Conservation (phyloP, 345 rosid species). For the Brassica carinata region DNA sequence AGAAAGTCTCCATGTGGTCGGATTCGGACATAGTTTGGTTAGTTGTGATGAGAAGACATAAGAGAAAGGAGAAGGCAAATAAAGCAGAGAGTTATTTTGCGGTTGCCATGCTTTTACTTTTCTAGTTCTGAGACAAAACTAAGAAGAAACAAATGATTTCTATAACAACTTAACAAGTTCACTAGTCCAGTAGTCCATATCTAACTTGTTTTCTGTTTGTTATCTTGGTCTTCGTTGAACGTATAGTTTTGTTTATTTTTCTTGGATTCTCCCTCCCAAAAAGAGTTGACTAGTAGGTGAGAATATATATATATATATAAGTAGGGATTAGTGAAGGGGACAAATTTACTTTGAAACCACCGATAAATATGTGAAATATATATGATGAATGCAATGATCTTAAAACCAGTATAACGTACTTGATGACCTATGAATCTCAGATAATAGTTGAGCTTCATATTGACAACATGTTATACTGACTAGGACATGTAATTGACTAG, state of each 20-base stretch:
- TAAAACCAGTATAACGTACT: neutral
- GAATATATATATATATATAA: neutral
- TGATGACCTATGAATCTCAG: neutral
- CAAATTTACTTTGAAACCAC: neutral
- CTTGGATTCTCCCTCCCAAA: neutral
- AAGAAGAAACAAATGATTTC: neutral
- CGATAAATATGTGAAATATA: neutral
- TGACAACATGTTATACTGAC: neutral
- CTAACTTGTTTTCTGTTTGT: neutral
- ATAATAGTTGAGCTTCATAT: neutral
- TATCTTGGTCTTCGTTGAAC: neutral
- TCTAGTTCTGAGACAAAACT: neutral
- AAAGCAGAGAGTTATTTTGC: constrained; percentile 2
- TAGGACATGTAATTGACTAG: too few relatives aligned
- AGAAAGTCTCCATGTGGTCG: constrained; percentile 21
- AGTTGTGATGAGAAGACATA: constrained; percentile 12
- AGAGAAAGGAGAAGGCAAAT: neutral
- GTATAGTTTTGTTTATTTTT: too few relatives aligned
- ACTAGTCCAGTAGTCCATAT: neutral
- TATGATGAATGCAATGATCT: neutral
- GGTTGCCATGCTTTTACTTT: constrained; percentile 16
- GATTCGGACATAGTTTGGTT: constrained; percentile 14
- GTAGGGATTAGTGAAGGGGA: neutral
- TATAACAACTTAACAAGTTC: neutral
- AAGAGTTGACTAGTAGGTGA: neutral